phyloP scores from a whole-genome alignment of 192 early-diverging fungal species.

The Coemansia aciculifera region DNA sequence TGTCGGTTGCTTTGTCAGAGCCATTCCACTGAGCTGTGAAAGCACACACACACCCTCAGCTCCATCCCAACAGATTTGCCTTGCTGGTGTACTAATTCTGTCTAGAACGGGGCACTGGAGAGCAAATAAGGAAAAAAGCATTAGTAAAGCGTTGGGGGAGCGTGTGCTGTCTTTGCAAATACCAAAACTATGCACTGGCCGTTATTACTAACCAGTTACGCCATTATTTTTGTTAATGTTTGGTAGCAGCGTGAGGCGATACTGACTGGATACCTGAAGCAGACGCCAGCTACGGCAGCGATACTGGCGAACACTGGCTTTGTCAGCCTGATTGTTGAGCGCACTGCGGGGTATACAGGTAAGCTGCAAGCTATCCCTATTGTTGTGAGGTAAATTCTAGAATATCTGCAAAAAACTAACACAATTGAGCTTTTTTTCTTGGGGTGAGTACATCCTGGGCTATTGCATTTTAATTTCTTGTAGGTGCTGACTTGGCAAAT shows the following conservation, averaged over 20 bases:
- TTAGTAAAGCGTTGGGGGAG: neutral
- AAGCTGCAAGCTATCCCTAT: slow-evolving; percentile 6
- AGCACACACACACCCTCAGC: neutral
- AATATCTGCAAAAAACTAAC: neutral
- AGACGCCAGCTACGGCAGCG: slow-evolving; percentile 58
- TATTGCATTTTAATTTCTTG: neutral
- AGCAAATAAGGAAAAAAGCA: neutral
- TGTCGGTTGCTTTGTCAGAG: neutral
- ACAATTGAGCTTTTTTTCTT: neutral
- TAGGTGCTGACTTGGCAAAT: slow-evolving; percentile 82
- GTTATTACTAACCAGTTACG: neutral
- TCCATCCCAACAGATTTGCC: slow-evolving; percentile 3
- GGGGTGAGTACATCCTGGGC: too few relatives aligned
- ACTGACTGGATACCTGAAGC: slow-evolving; percentile 57
- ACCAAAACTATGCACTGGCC: neutral
- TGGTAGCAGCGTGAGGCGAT: slow-evolving; percentile 61
- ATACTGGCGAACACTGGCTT: slow-evolving; percentile 31
- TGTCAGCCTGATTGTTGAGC: slow-evolving; percentile 47
- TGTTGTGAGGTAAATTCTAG: neutral
- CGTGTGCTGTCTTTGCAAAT: neutral
- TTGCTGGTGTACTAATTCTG: slow-evolving; percentile 3
- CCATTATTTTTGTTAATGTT: neutral
- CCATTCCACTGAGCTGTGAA: neutral
- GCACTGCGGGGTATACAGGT: slow-evolving; percentile 57
- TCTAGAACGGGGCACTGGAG: slow-evolving; percentile 2